Evolutionary conservation across 179 eudicot species (phyloP).

Genomic region (Spinacia oleracea): DNA sequence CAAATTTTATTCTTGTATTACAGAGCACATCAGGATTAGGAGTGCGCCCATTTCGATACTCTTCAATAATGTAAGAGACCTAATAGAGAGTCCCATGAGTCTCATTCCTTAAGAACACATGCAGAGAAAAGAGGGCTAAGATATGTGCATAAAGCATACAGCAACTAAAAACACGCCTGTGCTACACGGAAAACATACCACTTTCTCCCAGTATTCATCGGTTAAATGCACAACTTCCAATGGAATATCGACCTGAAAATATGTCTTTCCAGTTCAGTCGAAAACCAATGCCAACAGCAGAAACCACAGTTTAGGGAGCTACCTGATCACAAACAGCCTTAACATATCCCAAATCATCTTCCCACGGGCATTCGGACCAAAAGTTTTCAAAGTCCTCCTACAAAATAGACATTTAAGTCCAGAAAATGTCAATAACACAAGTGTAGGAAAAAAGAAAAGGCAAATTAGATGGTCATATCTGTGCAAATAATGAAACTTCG

Average conservation of each 20-base stretch:
- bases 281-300: neutral
- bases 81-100: constrained; percentile 39
- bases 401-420: constrained; percentile 22
- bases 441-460: neutral
- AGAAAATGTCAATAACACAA: neutral
- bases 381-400: constrained; percentile 91
- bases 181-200: constrained; percentile 45
- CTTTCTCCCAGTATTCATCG: constrained; percentile 93
- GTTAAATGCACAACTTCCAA: constrained; percentile 91
- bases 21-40: constrained; percentile 98
- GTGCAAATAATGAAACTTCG: neutral
- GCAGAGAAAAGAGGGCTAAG: constrained; percentile 13
- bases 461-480: neutral
- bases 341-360: constrained; percentile 80
- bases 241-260: constrained; percentile 76
- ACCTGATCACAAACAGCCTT: constrained; percentile 92
- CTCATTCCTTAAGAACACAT: constrained; percentile 28
- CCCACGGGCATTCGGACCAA: constrained; percentile 97
- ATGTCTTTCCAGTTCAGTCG: constrained; percentile 9
- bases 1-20: constrained; percentile 95
- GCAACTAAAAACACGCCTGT: neutral
- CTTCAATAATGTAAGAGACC: constrained; percentile 90
- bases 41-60: constrained; percentile 89
- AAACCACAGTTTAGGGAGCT: neutral
- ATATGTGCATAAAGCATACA: neutral